These are phyloP conservation scores for Teratosphaeria viscida DNA, from an alignment of 2,329 filamentous ascomycete genomes.

Conservation along the genomic window DNA sequence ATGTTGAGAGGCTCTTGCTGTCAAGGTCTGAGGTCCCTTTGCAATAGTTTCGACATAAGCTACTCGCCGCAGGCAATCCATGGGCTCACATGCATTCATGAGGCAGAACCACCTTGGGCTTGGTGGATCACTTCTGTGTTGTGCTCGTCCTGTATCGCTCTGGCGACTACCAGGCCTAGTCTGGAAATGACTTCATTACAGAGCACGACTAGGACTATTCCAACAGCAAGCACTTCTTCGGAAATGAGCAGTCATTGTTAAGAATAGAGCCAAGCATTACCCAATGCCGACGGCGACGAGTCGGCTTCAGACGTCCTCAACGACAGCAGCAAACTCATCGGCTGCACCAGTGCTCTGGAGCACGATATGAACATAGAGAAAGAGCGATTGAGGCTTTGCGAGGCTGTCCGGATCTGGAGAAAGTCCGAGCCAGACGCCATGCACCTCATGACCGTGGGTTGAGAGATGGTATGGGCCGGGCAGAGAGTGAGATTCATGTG, in stretches of 20 bases:
- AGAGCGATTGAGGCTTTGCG: neutral
- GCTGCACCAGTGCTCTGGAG: neutral
- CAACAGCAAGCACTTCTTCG: too few species aligned
- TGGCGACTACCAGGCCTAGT: too few species aligned
- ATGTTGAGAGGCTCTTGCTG: neutral
- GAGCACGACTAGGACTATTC: too few species aligned
- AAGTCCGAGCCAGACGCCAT: neutral
- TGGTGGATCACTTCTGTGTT: too few species aligned
- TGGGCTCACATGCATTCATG: too few species aligned
- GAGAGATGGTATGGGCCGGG: neutral
- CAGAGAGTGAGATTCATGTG: neutral
- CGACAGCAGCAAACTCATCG: neutral
- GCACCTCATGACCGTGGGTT: neutral
- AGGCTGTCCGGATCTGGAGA: neutral
- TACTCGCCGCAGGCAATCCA: too few species aligned
- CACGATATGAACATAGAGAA: neutral
- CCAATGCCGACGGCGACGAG: neutral
- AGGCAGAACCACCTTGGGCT: too few species aligned
- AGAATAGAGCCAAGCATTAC: neutral
- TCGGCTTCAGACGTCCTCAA: neutral
- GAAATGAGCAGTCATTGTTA: too few species aligned
- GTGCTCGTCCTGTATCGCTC: too few species aligned
- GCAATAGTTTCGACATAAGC: too few species aligned
- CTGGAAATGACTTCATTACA: too few species aligned
- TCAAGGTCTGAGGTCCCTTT: neutral